Percentiles rank a stretch among this genome's conserved stretches.
phyloP scores from a whole-genome alignment of 1,139 yeast genomes.

The Candida mesenterica region DNA sequence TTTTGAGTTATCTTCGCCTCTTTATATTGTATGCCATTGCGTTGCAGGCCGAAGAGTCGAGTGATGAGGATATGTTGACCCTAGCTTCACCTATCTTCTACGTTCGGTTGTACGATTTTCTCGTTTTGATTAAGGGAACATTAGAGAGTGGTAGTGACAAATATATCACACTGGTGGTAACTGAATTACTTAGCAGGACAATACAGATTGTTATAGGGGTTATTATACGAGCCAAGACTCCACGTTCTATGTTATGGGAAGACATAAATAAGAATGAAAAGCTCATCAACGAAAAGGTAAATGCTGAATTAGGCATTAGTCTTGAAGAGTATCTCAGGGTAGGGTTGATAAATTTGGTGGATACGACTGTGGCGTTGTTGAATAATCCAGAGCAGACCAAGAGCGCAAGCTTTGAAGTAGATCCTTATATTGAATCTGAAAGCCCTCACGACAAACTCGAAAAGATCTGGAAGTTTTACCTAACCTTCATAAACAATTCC shows the following conservation, averaged over 20 bases:
- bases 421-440: not conserved
- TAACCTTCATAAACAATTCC: constrained; percentile 34
- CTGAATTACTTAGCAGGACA: constrained; percentile 33
- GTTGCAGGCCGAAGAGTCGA: constrained; percentile 36
- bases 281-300: constrained; percentile 9
- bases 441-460: constrained; percentile 19
- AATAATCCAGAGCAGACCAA: not conserved
- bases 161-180: constrained; percentile 27
- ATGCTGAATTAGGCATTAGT: constrained; percentile 10
- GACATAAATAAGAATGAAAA: constrained; percentile 9
- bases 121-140: constrained; percentile 14
- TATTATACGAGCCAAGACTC: constrained; percentile 25
- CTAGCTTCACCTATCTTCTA: constrained; percentile 25
- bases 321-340: constrained; percentile 17
- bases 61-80: constrained; percentile 20
- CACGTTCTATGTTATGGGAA: constrained; percentile 10
- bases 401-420: not conserved
- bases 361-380: constrained; percentile 20
- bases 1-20: constrained; percentile 30
- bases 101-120: constrained; percentile 18
- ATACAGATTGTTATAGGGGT: constrained; percentile 40
- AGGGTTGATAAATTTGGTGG: constrained; percentile 21
- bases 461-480: constrained; percentile 44
- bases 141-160: constrained; percentile 11
- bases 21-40: constrained; percentile 32